Conservation (phyloP, 2,329 filamentous ascomycete genomes). For the Blastomyces parvus region DNA sequence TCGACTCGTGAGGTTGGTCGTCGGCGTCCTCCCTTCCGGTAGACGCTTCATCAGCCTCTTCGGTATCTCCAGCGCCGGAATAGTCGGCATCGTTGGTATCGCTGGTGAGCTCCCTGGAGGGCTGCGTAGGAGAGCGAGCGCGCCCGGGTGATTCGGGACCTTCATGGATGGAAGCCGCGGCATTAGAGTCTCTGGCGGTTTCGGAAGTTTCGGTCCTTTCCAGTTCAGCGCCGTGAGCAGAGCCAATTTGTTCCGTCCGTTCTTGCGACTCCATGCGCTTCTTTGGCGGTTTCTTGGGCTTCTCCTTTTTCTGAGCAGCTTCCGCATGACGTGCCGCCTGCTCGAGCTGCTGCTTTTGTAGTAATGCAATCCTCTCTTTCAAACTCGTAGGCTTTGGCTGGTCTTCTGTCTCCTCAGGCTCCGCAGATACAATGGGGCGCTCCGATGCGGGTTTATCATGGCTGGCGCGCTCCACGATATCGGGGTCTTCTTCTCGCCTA, state of each 20-base stretch:
- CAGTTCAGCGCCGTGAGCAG: slow-evolving; percentile 21
- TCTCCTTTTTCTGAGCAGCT: slow-evolving; percentile 70
- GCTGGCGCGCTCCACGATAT: slow-evolving; percentile 27
- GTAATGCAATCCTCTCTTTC: slow-evolving; percentile 86
- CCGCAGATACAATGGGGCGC: slow-evolving; percentile 14
- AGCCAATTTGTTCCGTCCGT: slow-evolving; percentile 20
- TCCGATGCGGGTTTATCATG: not conserved
- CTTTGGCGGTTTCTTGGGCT: slow-evolving; percentile 65
- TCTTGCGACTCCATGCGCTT: slow-evolving; percentile 48
- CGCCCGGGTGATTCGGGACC: slow-evolving; percentile 25
- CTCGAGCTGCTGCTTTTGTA: slow-evolving; percentile 90
- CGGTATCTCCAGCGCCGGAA: slow-evolving; percentile 54
- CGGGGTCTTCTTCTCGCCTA: slow-evolving; percentile 74
- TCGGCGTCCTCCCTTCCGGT: slow-evolving; percentile 69
- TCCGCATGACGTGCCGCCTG: slow-evolving; percentile 76
- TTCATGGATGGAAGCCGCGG: slow-evolving; percentile 24
- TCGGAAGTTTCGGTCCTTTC: slow-evolving; percentile 27
- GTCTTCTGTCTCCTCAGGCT: slow-evolving; percentile 49
- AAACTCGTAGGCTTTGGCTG: slow-evolving; percentile 85
- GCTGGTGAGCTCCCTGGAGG: slow-evolving; percentile 46
- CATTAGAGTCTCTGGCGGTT: slow-evolving; percentile 28
- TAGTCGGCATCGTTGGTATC: slow-evolving; percentile 58
- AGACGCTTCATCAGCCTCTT: slow-evolving; percentile 52
- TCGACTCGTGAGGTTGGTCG: slow-evolving; percentile 34
- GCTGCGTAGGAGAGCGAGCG: slow-evolving; percentile 27